Conservation (phyloP, 2,329 filamentous ascomycete species). For the Nakataea oryzae region DNA sequence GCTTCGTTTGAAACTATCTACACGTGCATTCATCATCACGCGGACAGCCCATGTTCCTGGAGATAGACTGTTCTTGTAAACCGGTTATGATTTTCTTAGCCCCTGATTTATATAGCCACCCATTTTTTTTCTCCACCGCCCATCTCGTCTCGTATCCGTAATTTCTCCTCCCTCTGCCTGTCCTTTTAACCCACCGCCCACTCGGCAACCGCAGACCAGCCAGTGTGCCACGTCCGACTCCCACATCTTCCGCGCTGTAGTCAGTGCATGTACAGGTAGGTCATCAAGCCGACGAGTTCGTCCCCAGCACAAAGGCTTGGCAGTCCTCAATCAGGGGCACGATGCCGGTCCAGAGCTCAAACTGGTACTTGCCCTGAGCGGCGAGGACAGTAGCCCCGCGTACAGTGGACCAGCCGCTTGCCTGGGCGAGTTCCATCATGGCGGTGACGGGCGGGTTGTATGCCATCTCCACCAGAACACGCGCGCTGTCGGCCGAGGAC, state of each 20-base stretch:
- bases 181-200: too few relatives aligned
- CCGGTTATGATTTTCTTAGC: neutral
- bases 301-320: neutral
- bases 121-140: neutral
- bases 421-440: constrained; percentile 72
- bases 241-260: too few relatives aligned
- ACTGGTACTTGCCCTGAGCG: constrained; percentile 84
- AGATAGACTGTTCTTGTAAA: neutral
- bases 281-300: neutral
- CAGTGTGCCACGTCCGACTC: neutral
- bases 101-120: neutral
- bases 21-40: neutral
- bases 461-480: constrained; percentile 84
- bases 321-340: constrained; percentile 39
- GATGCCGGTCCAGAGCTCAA: constrained; percentile 78
- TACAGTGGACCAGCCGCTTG: constrained; percentile 71
- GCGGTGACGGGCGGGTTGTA: constrained; percentile 82
- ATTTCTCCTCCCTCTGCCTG: too few relatives aligned
- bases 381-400: constrained; percentile 82
- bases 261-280: too few relatives aligned
- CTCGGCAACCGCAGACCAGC: too few relatives aligned
- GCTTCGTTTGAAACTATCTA: neutral
- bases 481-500: constrained; percentile 23
- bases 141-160: too few relatives aligned
- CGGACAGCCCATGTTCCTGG: neutral